These are phyloP conservation scores for Suhomyces yuchorum DNA, from an alignment of 1,139 yeast species.

Conservation along the genomic window DNA sequence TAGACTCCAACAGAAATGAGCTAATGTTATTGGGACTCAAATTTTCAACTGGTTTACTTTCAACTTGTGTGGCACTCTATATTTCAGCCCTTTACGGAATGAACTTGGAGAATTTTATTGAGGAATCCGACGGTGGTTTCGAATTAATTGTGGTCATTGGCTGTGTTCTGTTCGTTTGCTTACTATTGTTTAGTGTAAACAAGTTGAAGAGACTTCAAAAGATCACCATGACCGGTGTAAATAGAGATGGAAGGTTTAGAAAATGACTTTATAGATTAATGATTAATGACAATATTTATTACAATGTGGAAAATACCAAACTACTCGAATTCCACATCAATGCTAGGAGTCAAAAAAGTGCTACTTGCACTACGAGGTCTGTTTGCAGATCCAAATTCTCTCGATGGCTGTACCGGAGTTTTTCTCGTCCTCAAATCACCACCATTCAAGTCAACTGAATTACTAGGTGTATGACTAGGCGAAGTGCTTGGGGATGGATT, in stretches of 20 bases:
- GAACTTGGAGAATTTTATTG: slow-evolving; percentile 42
- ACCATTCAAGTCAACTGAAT: slow-evolving; percentile 16
- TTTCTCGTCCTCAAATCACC: slow-evolving; percentile 11
- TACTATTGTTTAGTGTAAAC: slow-evolving; percentile 32
- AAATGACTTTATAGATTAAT: slow-evolving; percentile 6
- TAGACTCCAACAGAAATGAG: slow-evolving; percentile 51
- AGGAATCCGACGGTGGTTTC: slow-evolving; percentile 40
- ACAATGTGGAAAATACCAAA: neutral
- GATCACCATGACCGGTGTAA: slow-evolving; percentile 48
- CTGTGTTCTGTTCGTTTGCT: slow-evolving; percentile 26
- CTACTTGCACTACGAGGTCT: slow-evolving; percentile 28
- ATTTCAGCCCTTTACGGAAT: slow-evolving; percentile 48
- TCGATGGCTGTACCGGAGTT: slow-evolving; percentile 6
- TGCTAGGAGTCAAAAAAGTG: slow-evolving; percentile 30
- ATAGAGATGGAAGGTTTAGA: slow-evolving; percentile 10
- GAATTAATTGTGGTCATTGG: slow-evolving; percentile 36
- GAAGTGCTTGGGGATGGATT: slow-evolving; percentile 44
- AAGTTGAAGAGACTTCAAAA: slow-evolving; percentile 39
- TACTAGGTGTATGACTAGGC: slow-evolving; percentile 35
- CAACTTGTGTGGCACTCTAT: slow-evolving; percentile 44
- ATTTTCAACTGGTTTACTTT: slow-evolving; percentile 44
- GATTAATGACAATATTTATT: slow-evolving; percentile 7
- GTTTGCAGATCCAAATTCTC: slow-evolving; percentile 8
- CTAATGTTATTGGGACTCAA: slow-evolving; percentile 49
- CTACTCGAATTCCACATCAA: slow-evolving; percentile 35